Evolutionary conservation across 129 eudicot genomes (phyloP).

Genomic region (Oenanthe sinensis): DNA sequence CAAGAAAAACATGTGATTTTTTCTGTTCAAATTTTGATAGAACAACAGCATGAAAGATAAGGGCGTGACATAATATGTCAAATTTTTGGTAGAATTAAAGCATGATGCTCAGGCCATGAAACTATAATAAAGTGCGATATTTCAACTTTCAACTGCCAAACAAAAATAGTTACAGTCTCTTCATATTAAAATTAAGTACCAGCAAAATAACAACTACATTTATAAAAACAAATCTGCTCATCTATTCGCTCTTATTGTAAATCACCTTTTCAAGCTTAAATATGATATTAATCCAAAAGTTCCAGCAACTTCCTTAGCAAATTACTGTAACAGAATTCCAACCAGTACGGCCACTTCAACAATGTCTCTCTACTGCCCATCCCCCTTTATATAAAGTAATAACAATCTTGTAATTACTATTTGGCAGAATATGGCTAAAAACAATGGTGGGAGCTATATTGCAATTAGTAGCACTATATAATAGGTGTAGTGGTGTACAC

Average conservation of each 20-base stretch:
- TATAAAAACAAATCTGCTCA: background rate
- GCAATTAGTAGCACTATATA: background rate
- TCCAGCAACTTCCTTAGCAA: background rate
- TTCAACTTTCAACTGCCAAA: background rate
- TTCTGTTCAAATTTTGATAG: background rate
- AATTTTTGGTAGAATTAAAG: too few relatives aligned
- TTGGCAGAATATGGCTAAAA: background rate
- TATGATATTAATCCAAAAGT: background rate
- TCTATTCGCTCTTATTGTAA: background rate
- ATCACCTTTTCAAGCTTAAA: background rate
- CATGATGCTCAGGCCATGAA: background rate
- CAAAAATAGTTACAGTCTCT: background rate
- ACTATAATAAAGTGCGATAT: background rate
- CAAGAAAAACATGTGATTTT: background rate
- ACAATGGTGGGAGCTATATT: background rate
- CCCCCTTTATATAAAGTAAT: background rate
- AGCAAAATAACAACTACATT: background rate
- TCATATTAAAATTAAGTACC: background rate
- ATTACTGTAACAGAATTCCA: background rate
- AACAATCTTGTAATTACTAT: background rate
- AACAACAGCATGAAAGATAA: background rate
- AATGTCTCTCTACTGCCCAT: background rate
- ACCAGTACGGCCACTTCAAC: background rate
- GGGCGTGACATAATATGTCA: background rate
- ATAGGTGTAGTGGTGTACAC: background rate